Conservation (phyloP, 2,329 filamentous ascomycete genomes). For the Fusarium heterosporum region DNA sequence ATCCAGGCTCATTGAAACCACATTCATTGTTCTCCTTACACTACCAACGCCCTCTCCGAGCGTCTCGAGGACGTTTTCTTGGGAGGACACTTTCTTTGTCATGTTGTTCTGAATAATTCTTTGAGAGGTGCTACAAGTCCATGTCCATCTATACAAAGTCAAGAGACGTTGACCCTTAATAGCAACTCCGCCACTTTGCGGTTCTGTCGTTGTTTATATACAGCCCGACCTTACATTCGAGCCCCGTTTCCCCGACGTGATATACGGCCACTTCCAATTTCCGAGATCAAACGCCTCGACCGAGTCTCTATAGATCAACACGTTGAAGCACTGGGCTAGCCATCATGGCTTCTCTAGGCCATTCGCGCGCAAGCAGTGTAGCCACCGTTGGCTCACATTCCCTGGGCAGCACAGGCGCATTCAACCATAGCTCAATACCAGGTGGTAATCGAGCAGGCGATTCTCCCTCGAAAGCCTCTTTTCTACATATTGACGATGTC, state of each 20-base stretch:
- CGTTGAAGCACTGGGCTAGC: constrained; percentile 8
- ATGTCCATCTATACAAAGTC: constrained; percentile 14
- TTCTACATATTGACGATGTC: constrained; percentile 67
- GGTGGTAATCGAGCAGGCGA: constrained; percentile 47
- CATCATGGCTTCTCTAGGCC: constrained; percentile 46
- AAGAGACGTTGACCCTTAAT: constrained; percentile 36
- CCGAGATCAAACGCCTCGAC: constrained; percentile 5
- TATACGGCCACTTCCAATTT: constrained; percentile 1
- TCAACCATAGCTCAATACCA: constrained; percentile 48
- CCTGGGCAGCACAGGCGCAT: constrained; percentile 50
- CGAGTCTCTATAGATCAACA: constrained; percentile 31
- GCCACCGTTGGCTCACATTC: constrained; percentile 45
- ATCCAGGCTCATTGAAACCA: constrained; percentile 33
- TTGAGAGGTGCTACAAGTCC: constrained; percentile 35
- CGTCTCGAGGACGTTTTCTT: constrained; percentile 22
- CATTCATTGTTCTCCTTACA: constrained; percentile 20
- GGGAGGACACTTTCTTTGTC: constrained; percentile 21
- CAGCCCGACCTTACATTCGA: constrained; percentile 7
- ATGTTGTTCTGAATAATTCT: constrained; percentile 17
- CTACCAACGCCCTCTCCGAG: neutral
- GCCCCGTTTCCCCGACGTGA: constrained; percentile 1
- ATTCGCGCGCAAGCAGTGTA: constrained; percentile 45
- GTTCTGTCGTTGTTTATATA: constrained; percentile 23
- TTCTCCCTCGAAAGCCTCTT: constrained; percentile 49
- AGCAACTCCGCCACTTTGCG: constrained; percentile 37